Percentiles rank a stretch among this genome's conserved stretches.
phyloP scores from a whole-genome alignment of 1,139 yeast species.

The Lodderomyces parapsilosis region DNA sequence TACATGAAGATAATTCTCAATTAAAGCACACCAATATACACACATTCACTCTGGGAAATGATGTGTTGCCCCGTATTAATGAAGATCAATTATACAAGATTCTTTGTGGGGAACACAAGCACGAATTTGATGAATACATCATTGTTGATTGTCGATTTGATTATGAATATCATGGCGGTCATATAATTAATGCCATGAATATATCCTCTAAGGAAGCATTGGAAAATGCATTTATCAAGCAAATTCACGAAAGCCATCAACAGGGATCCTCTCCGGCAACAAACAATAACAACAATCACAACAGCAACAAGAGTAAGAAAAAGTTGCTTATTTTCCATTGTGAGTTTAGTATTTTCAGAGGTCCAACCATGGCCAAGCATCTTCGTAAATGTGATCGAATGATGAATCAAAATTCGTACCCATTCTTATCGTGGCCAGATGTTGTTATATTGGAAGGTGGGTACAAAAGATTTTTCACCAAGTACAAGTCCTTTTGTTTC shows the following conservation, averaged over 20 bases:
- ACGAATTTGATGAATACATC: conserved; percentile 57
- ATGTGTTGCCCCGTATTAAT: conserved; percentile 72
- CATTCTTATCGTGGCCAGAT: conserved; percentile 81
- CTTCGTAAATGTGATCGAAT: conserved; percentile 80
- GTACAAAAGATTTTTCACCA: conserved; percentile 71
- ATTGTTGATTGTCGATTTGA: conserved; percentile 89
- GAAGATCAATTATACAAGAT: conserved; percentile 64
- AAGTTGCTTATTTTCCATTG: conserved; percentile 81
- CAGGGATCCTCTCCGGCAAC: background rate
- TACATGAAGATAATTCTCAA: conserved; percentile 38
- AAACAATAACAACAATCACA: too few relatives aligned
- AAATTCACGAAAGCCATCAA: background rate
- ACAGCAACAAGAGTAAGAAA: conserved; percentile 19
- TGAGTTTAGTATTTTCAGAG: conserved; percentile 88
- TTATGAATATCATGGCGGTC: conserved; percentile 92
- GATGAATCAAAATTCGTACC: conserved; percentile 71
- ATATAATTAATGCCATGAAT: conserved; percentile 79
- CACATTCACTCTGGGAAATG: conserved; percentile 52
- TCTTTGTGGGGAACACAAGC: conserved; percentile 53
- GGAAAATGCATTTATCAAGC: conserved; percentile 43
- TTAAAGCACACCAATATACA: conserved; percentile 40
- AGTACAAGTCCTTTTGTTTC: conserved; percentile 50
- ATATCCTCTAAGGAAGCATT: conserved; percentile 68
- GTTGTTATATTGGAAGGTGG: conserved; percentile 89
- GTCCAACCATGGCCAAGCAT: conserved; percentile 89